phyloP scores from a whole-genome alignment of 148 eudicot genomes.

The Linanthus parryae region DNA sequence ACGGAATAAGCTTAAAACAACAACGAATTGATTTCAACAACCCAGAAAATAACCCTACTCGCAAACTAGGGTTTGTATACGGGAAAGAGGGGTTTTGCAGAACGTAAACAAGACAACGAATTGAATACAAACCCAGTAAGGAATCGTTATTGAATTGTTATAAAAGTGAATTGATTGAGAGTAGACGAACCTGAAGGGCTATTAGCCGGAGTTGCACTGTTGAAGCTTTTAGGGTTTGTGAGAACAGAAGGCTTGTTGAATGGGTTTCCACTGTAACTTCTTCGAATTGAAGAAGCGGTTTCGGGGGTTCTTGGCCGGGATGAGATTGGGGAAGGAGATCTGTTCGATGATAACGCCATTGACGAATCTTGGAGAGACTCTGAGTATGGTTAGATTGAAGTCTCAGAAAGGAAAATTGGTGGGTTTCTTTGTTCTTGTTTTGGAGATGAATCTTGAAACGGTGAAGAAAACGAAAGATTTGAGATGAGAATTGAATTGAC shows the following conservation, averaged over 20 bases:
- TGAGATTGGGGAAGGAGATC: slow-evolving; percentile 42
- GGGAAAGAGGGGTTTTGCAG: too few relatives aligned
- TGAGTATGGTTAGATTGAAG: neutral
- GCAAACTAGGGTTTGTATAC: too few relatives aligned
- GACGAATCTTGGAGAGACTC: slow-evolving; percentile 1
- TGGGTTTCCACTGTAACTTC: slow-evolving; percentile 49
- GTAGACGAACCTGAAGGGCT: slow-evolving; percentile 67
- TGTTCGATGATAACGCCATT: slow-evolving; percentile 32
- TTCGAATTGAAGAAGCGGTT: slow-evolving; percentile 20
- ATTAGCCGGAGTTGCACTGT: slow-evolving; percentile 49
- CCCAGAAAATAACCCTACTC: too few relatives aligned
- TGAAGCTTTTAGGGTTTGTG: slow-evolving; percentile 26
- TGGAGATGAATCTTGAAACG: neutral
- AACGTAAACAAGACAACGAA: too few relatives aligned
- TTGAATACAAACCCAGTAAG: too few relatives aligned
- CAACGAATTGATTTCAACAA: too few relatives aligned
- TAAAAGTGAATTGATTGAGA: too few relatives aligned
- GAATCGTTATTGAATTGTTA: too few relatives aligned
- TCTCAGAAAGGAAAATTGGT: neutral
- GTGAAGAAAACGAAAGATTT: neutral
- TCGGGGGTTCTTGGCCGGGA: slow-evolving; percentile 30
- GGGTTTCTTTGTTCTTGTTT: neutral
- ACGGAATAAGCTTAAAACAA: too few relatives aligned
- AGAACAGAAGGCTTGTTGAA: slow-evolving; percentile 39
- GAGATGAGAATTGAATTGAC: neutral